phyloP scores from a whole-genome alignment of 1,284 basidiomycete genomes.

The Ustilago cynodontis region DNA sequence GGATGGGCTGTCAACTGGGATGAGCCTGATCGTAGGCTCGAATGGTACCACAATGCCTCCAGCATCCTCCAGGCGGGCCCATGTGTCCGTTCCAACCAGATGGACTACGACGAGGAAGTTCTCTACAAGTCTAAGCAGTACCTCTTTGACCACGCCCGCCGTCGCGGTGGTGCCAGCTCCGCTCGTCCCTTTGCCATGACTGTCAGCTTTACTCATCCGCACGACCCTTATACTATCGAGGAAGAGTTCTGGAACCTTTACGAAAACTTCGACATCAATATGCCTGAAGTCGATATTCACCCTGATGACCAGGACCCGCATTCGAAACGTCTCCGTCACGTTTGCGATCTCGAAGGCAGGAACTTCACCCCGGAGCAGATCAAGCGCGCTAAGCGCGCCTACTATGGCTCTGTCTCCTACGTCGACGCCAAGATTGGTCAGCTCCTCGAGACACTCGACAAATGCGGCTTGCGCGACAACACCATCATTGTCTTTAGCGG shows the following conservation, averaged over 20 bases:
- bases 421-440: conserved; percentile 45
- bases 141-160: conserved; percentile 37
- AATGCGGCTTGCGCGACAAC: conserved; percentile 38
- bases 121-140: conserved; percentile 46
- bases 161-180: conserved; percentile 5
- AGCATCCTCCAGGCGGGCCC: conserved; percentile 46
- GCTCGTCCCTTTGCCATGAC: conserved; percentile 34
- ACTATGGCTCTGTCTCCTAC: conserved; percentile 43
- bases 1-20: conserved; percentile 51
- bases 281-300: conserved; percentile 44
- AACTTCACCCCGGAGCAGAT: conserved; percentile 41
- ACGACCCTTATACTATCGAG: conserved; percentile 49
- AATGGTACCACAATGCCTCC: conserved; percentile 47
- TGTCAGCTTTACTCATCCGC: conserved; percentile 44
- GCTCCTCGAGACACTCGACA: conserved; percentile 28
- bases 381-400: conserved; percentile 44
- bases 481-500: conserved; percentile 46
- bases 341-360: conserved; percentile 39
- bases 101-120: conserved; percentile 48
- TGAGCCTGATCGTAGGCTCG: conserved; percentile 34
- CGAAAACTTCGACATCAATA: conserved; percentile 39
- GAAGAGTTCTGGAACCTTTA: conserved; percentile 42
- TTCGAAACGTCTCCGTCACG: conserved; percentile 43
- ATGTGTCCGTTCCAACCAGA: conserved; percentile 44
- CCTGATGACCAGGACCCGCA: conserved; percentile 37